These are phyloP conservation scores for Kodamaea kaohsiungensis DNA, from an alignment of 805 yeast species.

Conservation along the genomic window DNA sequence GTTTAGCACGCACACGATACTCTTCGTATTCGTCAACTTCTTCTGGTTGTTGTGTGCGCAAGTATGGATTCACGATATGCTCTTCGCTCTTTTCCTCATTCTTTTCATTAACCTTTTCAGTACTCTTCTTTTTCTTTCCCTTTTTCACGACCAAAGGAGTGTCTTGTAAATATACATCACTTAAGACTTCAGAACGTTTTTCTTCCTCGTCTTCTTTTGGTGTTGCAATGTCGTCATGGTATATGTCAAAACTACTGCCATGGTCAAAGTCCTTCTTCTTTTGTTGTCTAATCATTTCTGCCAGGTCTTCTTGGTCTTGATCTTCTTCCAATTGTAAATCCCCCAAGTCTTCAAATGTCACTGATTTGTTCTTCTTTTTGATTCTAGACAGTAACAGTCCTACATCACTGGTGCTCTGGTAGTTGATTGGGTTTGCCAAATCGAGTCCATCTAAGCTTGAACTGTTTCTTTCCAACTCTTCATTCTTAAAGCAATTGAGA, in stretches of 20 bases:
- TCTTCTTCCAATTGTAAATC: constrained; percentile 25
- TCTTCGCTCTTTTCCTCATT: constrained; percentile 12
- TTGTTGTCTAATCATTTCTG: constrained; percentile 16
- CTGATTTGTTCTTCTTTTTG: constrained; percentile 29
- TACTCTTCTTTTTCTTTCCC: constrained; percentile 13
- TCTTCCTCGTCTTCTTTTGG: constrained; percentile 26
- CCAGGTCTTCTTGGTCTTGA: constrained; percentile 9
- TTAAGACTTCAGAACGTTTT: constrained; percentile 40
- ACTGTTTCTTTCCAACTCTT: constrained; percentile 50
- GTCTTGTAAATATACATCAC: constrained; percentile 40
- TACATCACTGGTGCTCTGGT: constrained; percentile 7
- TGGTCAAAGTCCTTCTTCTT: constrained; percentile 17
- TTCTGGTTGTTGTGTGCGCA: neutral
- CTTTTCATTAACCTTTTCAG: constrained; percentile 22
- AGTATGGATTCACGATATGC: constrained; percentile 2
- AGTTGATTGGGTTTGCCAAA: constrained; percentile 9
- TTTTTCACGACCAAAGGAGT: constrained; percentile 36
- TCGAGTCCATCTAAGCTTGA: constrained; percentile 3
- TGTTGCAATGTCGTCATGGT: constrained; percentile 21
- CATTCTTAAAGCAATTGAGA: constrained; percentile 89
- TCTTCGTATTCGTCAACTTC: neutral
- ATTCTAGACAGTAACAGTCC: constrained; percentile 1
- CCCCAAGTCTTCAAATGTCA: constrained; percentile 40
- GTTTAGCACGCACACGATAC: neutral
- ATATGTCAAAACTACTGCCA: constrained; percentile 19